These are phyloP conservation scores for Fusarium poae DNA, from an alignment of 2,329 filamentous ascomycete species.

Conservation along the genomic window DNA sequence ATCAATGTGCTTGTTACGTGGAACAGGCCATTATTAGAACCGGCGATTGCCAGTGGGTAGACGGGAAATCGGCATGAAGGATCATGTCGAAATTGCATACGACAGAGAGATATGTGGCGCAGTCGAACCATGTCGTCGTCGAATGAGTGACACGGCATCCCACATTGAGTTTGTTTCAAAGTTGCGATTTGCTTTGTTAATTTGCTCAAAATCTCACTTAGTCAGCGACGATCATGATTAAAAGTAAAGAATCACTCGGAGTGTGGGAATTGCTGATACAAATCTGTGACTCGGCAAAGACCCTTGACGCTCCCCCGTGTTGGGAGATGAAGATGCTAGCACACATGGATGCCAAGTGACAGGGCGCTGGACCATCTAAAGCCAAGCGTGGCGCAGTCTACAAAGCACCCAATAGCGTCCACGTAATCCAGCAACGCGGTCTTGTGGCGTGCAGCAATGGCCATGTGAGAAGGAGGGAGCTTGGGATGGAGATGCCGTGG, in stretches of 20 bases:
- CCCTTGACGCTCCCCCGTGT: constrained; percentile 11
- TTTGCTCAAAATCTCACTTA: neutral
- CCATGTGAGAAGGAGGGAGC: constrained; percentile 46
- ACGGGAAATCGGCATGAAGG: constrained; percentile 42
- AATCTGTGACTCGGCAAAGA: constrained; percentile 20
- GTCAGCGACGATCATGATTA: neutral
- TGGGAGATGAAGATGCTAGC: constrained; percentile 17
- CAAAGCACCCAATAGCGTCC: constrained; percentile 39
- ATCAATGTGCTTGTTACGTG: constrained; percentile 2
- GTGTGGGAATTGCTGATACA: constrained; percentile 13
- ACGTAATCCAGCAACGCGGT: constrained; percentile 47
- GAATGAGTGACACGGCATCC: constrained; percentile 1
- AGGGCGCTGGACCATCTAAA: constrained; percentile 26
- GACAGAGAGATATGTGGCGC: constrained; percentile 36
- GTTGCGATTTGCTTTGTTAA: neutral
- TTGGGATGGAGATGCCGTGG: constrained; percentile 29
- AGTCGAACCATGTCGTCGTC: constrained; percentile 4
- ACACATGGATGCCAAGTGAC: constrained; percentile 29
- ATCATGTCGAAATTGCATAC: constrained; percentile 6
- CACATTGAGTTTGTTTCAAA: constrained; percentile 12
- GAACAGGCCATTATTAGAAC: constrained; percentile 16
- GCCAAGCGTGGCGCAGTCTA: constrained; percentile 55
- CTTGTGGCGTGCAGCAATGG: constrained; percentile 44
- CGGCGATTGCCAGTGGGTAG: constrained; percentile 13
- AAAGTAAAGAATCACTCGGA: neutral